Conservation (phyloP, 306 rosid species). For the Pyrus betulifolia region DNA sequence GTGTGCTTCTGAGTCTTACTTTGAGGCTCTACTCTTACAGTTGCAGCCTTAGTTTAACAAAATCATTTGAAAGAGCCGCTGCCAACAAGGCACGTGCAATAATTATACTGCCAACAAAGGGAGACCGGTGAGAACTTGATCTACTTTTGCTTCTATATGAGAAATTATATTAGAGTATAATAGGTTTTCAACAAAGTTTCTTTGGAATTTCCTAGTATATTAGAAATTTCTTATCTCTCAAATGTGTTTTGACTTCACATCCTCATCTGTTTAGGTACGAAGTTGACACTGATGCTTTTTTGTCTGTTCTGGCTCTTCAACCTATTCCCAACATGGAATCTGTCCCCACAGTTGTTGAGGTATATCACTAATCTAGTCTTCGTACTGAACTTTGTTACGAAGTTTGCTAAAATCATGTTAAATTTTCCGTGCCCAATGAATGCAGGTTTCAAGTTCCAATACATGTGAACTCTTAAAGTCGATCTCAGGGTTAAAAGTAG, state of each 20-base stretch:
- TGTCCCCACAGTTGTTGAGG: slow-evolving; percentile 91
- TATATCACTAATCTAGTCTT: slow-evolving; percentile 24
- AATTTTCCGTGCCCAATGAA: slow-evolving; percentile 17
- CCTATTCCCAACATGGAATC: slow-evolving; percentile 75
- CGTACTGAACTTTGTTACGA: not conserved
- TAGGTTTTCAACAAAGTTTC: not conserved
- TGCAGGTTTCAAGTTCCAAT: slow-evolving; percentile 85
- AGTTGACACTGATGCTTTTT: slow-evolving; percentile 96
- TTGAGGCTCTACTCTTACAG: slow-evolving; percentile 48
- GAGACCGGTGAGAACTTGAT: slow-evolving; percentile 63
- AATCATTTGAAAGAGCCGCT: slow-evolving; percentile 93
- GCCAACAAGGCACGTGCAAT: slow-evolving; percentile 86
- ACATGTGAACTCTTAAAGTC: slow-evolving; percentile 85
- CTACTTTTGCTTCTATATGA: slow-evolving; percentile 1
- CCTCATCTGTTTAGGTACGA: slow-evolving; percentile 61
- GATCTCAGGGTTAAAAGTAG: slow-evolving; percentile 76
- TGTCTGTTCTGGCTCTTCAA: slow-evolving; percentile 92
- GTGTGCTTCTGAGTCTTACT: slow-evolving; percentile 18
- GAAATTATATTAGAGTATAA: slow-evolving; percentile 1
- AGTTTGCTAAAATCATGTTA: slow-evolving; percentile 7
- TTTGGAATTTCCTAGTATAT: not conserved
- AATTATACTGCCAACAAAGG: slow-evolving; percentile 84
- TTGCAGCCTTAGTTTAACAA: slow-evolving; percentile 80
- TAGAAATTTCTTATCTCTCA: not conserved
- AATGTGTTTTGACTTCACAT: slow-evolving; percentile 34